These are phyloP conservation scores for Claviceps paspali DNA, from an alignment of 2,329 filamentous ascomycete genomes.

Conservation along the genomic window DNA sequence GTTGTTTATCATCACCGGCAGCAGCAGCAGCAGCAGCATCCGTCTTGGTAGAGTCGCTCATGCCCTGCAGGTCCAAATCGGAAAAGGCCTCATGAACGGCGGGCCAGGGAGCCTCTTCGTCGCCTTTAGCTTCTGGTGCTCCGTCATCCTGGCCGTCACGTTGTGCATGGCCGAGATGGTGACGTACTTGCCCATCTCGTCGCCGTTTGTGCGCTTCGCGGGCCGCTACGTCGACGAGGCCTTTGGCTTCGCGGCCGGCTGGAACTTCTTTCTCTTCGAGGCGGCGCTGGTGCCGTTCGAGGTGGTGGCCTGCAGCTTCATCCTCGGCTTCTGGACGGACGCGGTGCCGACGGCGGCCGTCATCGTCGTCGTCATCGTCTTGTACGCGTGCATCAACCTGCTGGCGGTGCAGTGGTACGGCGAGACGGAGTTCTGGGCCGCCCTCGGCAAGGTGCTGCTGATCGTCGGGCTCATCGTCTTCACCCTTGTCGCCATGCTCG, in stretches of 20 bases:
- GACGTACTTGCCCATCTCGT: slow-evolving; percentile 60
- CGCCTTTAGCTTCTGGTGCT: slow-evolving; percentile 47
- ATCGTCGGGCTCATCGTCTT: slow-evolving; percentile 58
- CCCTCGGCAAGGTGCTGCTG: slow-evolving; percentile 56
- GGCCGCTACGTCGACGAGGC: slow-evolving; percentile 62
- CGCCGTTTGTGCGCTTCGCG: slow-evolving; percentile 64
- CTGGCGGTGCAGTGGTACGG: slow-evolving; percentile 62
- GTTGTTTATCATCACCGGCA: too few relatives aligned
- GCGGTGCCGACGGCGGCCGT: slow-evolving; percentile 43
- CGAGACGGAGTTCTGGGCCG: slow-evolving; percentile 62
- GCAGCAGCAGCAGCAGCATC: too few relatives aligned
- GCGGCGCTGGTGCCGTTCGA: slow-evolving; percentile 54
- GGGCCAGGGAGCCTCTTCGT: slow-evolving; percentile 43
- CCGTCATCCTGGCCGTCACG: slow-evolving; percentile 44
- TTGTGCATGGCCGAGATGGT: slow-evolving; percentile 61
- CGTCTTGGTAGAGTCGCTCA: too few relatives aligned
- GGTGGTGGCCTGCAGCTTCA: slow-evolving; percentile 47
- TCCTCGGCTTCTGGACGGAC: slow-evolving; percentile 49
- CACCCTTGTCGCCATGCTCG: slow-evolving; percentile 72
- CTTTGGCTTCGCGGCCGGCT: slow-evolving; percentile 57
- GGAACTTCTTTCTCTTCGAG: slow-evolving; percentile 61
- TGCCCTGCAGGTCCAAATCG: slow-evolving; percentile 33
- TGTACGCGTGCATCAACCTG: slow-evolving; percentile 47
- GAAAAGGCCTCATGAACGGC: slow-evolving; percentile 39
- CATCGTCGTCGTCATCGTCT: slow-evolving; percentile 35